phyloP scores from a whole-genome alignment of 345 rosid genomes.

The Populus tremula region DNA sequence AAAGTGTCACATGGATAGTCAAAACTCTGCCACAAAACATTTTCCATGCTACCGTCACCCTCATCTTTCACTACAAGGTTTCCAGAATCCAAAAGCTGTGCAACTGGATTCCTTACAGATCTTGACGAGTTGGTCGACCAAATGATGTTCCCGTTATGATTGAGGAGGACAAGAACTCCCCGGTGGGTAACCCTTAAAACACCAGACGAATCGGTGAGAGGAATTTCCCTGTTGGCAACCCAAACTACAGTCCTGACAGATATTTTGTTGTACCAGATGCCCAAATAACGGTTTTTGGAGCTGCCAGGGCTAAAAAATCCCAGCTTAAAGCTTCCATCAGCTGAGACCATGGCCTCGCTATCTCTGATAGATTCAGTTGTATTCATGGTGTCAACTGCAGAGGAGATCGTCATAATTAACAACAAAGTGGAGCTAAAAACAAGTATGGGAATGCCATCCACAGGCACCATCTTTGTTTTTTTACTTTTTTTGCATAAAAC shows the following conservation, averaged over 20 bases:
- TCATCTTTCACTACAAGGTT: neutral
- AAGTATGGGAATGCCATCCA: neutral
- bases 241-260: too few species aligned
- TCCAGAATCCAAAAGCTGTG: neutral
- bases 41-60: neutral
- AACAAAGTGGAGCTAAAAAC: neutral
- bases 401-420: neutral
- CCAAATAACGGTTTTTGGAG: too few species aligned
- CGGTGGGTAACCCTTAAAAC: too few species aligned
- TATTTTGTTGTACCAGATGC: too few species aligned
- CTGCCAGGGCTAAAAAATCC: too few species aligned
- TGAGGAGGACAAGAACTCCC: too few species aligned
- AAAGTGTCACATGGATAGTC: neutral
- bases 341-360: neutral
- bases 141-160: too few species aligned
- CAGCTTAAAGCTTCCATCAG: neutral
- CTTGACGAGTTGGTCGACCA: too few species aligned
- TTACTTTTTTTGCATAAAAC: neutral
- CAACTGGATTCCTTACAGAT: neutral
- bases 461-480: neutral
- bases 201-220: too few species aligned
- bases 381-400: conserved; percentile 4
- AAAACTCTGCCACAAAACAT: neutral
- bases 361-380: conserved; percentile 5
- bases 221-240: too few species aligned